phyloP scores from a whole-genome alignment of 2,329 filamentous ascomycete genomes.

The Ophiostoma piceae region DNA sequence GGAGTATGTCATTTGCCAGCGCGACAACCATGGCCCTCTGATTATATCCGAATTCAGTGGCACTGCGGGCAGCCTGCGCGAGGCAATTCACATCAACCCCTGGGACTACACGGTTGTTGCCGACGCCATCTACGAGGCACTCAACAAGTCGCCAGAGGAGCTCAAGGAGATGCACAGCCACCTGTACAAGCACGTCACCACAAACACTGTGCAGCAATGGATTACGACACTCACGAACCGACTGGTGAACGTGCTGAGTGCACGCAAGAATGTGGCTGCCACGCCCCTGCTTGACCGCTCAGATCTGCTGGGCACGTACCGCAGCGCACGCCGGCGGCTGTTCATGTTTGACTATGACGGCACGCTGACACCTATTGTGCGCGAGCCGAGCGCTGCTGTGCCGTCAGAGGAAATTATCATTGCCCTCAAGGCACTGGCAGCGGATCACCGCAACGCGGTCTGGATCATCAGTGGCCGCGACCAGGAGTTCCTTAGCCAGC shows the following conservation, averaged over 20 bases:
- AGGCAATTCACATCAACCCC: conserved; percentile 93
- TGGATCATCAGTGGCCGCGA: conserved; percentile 98
- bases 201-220: conserved; percentile 82
- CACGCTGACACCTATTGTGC: conserved; percentile 90
- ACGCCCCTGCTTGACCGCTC: conserved; percentile 78
- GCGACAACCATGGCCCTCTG: conserved; percentile 76
- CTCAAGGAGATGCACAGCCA: conserved; percentile 64
- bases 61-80: conserved; percentile 76
- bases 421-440: conserved; percentile 71
- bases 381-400: conserved; percentile 81
- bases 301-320: conserved; percentile 67
- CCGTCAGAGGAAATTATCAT: conserved; percentile 78
- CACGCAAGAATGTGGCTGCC: conserved; percentile 65
- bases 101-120: conserved; percentile 87
- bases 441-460: conserved; percentile 78
- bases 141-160: conserved; percentile 66
- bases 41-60: conserved; percentile 97
- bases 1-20: conserved; percentile 90
- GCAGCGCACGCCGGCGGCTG: conserved; percentile 67
- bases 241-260: conserved; percentile 72
- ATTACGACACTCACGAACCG: conserved; percentile 72
- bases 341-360: conserved; percentile 99
- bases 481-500: conserved; percentile 82
- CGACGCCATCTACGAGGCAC: conserved; percentile 71
- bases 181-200: conserved; percentile 78